Evolutionary conservation across 1,284 basidiomycete genomes (phyloP), one percentile per base, ranked within the genome.

Genomic region (Phlebopus sp.): DNA sequence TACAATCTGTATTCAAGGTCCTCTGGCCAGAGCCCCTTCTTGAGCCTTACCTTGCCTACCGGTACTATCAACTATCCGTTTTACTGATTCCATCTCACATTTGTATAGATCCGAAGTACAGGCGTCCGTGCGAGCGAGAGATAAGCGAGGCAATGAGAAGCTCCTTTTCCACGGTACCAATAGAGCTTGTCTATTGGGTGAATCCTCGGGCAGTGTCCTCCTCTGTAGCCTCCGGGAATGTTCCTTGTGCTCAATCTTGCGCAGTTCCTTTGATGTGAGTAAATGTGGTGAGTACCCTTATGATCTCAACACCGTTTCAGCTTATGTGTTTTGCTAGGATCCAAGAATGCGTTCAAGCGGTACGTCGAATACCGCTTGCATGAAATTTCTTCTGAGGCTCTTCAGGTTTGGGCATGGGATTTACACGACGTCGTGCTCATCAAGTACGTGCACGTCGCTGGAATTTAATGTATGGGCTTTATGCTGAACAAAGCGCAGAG

Each of bases 101-200:
- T 3, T 46, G 9, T 11, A 19, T 15, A 69, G 69, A 46, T 54
- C 57, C 19, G 53, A 47, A 46, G 59, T 69, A 32, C 62, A 70
- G 55, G 37, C 37, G 36, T 38, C 47, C 38, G 11, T 68, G 40
- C 54, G 44, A 43, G 55, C 57, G 27, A 61, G 51, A 39, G 63
- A 59, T 46, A 57, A 69, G 58, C 51, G 66, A 54, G 71, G 66
- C 18, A 77, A 77, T 49, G 79, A 83, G 59, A 73, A 73, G 46
- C 62, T 82, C 9, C 69, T 82, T 37, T 83, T 83, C 57, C 82
- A 84, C 59, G 82, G 81, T 25, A 84, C 80, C 14, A 76, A 71
- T 40, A 72, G 80, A 39, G 68, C 64, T 9, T 83, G 81, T 55
- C 57, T 70, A 4, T 50, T 83, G n/a, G 81, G 71, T 18, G 80